phyloP scores from a whole-genome alignment of 1,284 basidiomycete genomes.

The Cerioporus squamosus region DNA sequence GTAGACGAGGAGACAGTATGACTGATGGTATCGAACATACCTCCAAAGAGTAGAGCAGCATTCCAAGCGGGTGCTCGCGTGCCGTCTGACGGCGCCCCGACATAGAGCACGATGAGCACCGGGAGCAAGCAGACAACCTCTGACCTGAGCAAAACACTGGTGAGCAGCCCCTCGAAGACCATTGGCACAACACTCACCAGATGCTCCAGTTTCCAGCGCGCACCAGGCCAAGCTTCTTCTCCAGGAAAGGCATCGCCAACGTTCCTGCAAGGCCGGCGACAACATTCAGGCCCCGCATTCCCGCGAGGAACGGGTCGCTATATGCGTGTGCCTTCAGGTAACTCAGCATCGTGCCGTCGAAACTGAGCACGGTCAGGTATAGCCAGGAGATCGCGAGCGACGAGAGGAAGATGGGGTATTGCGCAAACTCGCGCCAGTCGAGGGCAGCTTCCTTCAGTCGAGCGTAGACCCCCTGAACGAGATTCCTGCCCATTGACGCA shows the following conservation, averaged over 20 bases:
- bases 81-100: conserved; percentile 32
- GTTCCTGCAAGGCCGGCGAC: conserved; percentile 51
- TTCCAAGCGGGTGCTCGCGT: conserved; percentile 36
- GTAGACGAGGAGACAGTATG: conserved; percentile 3
- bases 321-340: conserved; percentile 51
- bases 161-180: not conserved
- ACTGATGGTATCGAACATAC: conserved; percentile 19
- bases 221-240: conserved; percentile 46
- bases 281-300: conserved; percentile 54
- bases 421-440: conserved; percentile 51
- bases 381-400: conserved; percentile 53
- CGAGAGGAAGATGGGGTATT: conserved; percentile 48
- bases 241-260: conserved; percentile 45
- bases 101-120: conserved; percentile 43
- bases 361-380: conserved; percentile 48
- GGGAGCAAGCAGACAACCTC: conserved; percentile 45
- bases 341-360: conserved; percentile 54
- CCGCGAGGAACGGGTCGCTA: conserved; percentile 56
- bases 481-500: too few relatives aligned
- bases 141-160: conserved; percentile 35
- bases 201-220: conserved; percentile 54
- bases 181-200: conserved; percentile 34
- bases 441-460: conserved; percentile 12
- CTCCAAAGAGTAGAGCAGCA: conserved; percentile 44
- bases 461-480: not conserved